Evolutionary conservation across 2,329 filamentous ascomycete genomes (phyloP), one percentile per base, ranked within the genome.

Genomic region (Davidsoniella australis): DNA sequence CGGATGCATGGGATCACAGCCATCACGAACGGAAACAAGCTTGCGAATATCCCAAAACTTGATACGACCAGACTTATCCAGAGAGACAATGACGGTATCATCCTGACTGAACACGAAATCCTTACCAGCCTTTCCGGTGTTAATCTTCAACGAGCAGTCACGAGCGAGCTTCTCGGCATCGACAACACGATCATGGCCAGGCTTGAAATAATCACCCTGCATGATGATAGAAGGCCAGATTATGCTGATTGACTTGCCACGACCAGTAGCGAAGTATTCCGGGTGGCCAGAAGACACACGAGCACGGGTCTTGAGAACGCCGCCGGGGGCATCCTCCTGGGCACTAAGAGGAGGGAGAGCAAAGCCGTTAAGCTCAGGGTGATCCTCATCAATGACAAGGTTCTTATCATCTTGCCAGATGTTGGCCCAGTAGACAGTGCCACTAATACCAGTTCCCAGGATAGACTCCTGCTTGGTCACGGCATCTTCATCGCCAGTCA

Each of bases 61-160:
- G 67, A 96, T 81, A 54, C 86, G 81, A 44, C 91, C 93, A 53
- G 87, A 89, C 69, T 98, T 98, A 64, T 98, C 93, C 47, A 98
- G 76, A 45, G 89, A 95, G 43, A 93, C 88, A 57, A 98, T 86
- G 39, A 89, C 80, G 1, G 82, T 85, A 63, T 98, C 91, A 63
- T 98, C 91, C 63, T 94, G 88, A 64, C 89, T 95, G 66, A 98
- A 98, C 43, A 81, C 83, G 62, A 98, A 98, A 63, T 98, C 91
- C 65, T 98, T 98, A 55, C 88, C 91, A 56, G 91, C 89, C 69
- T 98, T 98, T 57, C 89, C 91, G 54, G 88, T 96, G 57, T 89
- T 86, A 64, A 98, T 94, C 66, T 88, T 93, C 56, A 96, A 70
- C 45, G 84, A 84, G 59, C 85, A 88, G 61, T 95, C 82, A 60